These are phyloP conservation scores for Hebeloma cylindrosporum DNA, from an alignment of 768 basidiomycete genomes.

Conservation along the genomic window DNA sequence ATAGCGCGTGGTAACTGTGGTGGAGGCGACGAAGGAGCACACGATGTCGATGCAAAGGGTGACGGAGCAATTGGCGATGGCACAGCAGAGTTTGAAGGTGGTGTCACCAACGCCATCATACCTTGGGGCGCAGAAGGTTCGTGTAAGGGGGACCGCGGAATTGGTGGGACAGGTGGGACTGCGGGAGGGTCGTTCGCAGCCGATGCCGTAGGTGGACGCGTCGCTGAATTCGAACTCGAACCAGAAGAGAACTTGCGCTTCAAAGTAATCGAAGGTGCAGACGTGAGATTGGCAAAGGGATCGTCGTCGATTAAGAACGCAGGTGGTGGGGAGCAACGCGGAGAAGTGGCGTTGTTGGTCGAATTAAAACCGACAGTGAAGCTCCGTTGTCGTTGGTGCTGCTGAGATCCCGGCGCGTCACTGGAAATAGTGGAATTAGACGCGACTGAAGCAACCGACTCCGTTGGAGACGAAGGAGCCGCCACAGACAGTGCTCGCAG, in stretches of 20 bases:
- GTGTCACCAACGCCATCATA: not conserved
- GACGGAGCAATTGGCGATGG: not conserved
- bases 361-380: not conserved
- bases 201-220: conserved; percentile 1
- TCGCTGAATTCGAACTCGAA: conserved; percentile 2
- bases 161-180: conserved; percentile 5
- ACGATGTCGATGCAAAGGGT: conserved; percentile 5
- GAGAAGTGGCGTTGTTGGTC: conserved; percentile 14
- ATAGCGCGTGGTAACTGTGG: conserved; percentile 7
- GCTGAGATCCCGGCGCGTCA: not conserved
- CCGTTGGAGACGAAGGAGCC: conserved; percentile 11
- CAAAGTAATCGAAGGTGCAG: conserved; percentile 18
- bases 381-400: not conserved
- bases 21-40: conserved; percentile 15
- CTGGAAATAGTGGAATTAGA: not conserved
- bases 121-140: conserved; percentile 1
- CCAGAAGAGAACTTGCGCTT: no score
- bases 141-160: conserved; percentile 14
- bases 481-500: conserved; percentile 27
- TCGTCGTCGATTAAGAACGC: conserved; percentile 66
- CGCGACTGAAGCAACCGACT: conserved; percentile 1
- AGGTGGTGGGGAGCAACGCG: conserved; percentile 38
- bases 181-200: not conserved
- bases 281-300: conserved; percentile 65
- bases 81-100: no score